Conservation (phyloP, 2,329 filamentous ascomycete species). For the Penicillium hordei region DNA sequence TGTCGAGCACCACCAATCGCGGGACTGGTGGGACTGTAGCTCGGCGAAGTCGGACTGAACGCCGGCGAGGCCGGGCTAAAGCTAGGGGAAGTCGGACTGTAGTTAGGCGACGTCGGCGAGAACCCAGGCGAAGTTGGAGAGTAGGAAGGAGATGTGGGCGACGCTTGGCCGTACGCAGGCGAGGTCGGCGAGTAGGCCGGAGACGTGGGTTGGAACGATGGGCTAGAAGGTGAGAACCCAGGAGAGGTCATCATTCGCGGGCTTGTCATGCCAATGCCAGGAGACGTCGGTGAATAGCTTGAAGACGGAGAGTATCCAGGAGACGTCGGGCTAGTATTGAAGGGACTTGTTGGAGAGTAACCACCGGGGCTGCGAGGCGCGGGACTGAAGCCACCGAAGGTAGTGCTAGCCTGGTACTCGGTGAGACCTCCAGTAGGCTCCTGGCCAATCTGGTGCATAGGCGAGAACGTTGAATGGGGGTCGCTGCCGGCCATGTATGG, state of each 20-base stretch:
- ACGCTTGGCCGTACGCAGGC: conserved; percentile 65
- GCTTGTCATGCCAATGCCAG: conserved; percentile 59
- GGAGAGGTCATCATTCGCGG: conserved; percentile 58
- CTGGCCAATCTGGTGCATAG: conserved; percentile 68
- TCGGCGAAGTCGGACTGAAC: conserved; percentile 59
- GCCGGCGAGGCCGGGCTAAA: conserved; percentile 54
- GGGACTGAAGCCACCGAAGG: conserved; percentile 62
- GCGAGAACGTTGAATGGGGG: conserved; percentile 66
- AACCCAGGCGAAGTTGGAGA: conserved; percentile 57
- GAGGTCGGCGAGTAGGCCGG: conserved; percentile 77
- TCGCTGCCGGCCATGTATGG: conserved; percentile 63
- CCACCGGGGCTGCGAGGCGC: conserved; percentile 63
- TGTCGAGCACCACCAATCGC: conserved; percentile 45
- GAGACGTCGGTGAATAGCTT: conserved; percentile 74
- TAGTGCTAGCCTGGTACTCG: conserved; percentile 62
- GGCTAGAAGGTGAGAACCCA: conserved; percentile 55
- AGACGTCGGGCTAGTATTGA: conserved; percentile 70
- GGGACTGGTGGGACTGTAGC: conserved; percentile 58
- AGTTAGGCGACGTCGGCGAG: conserved; percentile 61
- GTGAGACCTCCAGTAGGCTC: conserved; percentile 59
- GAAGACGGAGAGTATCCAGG: conserved; percentile 63
- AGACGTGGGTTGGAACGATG: conserved; percentile 55
- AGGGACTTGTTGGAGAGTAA: conserved; percentile 71
- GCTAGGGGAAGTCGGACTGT: conserved; percentile 60
- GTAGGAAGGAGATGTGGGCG: conserved; percentile 58